Conservation (phyloP, 2,329 filamentous ascomycete species). For the Chaetomium sp. region DNA sequence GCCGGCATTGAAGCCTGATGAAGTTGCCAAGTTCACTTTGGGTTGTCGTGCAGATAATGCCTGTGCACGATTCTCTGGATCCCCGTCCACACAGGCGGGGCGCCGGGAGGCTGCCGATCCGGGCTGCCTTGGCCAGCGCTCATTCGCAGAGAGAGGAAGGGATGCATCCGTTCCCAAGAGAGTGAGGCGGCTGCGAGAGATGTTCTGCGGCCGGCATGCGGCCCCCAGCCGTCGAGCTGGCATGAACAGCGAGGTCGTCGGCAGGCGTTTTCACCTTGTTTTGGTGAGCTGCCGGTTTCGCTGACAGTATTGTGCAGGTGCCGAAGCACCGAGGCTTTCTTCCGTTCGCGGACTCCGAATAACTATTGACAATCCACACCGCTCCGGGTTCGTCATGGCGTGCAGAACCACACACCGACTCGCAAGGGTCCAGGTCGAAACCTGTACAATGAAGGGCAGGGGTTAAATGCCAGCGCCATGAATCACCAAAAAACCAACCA, state of each 20-base stretch:
- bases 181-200: conserved; percentile 15
- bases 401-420: conserved; percentile 3
- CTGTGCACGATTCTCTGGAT: neutral
- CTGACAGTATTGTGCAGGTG: neutral
- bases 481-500: neutral
- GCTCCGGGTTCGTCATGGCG: neutral
- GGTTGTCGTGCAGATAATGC: conserved; percentile 15
- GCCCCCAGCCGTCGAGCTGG: conserved; percentile 5
- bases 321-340: neutral
- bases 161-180: neutral
- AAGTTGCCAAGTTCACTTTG: conserved; percentile 2
- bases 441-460: neutral
- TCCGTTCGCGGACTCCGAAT: neutral
- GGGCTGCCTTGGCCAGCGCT: neutral
- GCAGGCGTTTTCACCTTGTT: too few species aligned
- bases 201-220: conserved; percentile 23
- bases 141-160: neutral
- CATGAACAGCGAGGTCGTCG: neutral
- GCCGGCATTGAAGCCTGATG: conserved; percentile 17
- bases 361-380: neutral
- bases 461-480: neutral
- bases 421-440: neutral
- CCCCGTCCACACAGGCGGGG: neutral
- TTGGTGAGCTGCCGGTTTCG: neutral
- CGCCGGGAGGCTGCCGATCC: conserved; percentile 2